Evolutionary conservation across 1,284 basidiomycete genomes (phyloP).

Genomic region (Marasmius fiardii): DNA sequence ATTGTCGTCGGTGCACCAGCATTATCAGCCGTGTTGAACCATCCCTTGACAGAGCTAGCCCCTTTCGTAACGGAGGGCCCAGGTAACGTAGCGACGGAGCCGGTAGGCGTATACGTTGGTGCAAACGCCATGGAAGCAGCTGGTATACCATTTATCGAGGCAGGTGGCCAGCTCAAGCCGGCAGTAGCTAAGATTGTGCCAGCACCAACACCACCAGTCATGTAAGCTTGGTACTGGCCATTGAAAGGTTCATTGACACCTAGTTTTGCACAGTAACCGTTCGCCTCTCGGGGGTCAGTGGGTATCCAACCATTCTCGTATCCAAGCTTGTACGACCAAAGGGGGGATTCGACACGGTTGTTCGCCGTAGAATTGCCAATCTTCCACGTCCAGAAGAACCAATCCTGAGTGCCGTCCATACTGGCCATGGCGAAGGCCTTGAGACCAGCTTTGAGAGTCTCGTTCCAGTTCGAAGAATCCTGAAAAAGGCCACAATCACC

Average conservation of each 20-base stretch:
- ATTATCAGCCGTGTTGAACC: constrained; percentile 64
- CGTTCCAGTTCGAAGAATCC: constrained; percentile 59
- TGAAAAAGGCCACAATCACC: constrained; percentile 57
- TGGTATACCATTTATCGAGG: constrained; percentile 43
- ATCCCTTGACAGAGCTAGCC: constrained; percentile 63
- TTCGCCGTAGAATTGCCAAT: constrained; percentile 68
- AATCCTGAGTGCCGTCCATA: constrained; percentile 57
- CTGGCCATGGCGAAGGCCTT: constrained; percentile 51
- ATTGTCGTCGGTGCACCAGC: constrained; percentile 52
- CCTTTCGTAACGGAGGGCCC: constrained; percentile 47
- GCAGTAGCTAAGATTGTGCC: constrained; percentile 51
- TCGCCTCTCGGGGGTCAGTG: constrained; percentile 64
- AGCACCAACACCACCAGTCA: constrained; percentile 76
- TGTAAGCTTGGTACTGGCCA: constrained; percentile 63
- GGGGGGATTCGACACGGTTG: constrained; percentile 55
- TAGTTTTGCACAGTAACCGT: constrained; percentile 63
- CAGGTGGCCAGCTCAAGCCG: constrained; percentile 57
- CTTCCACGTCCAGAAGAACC: constrained; percentile 76
- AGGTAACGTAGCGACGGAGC: constrained; percentile 56
- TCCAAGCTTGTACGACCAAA: constrained; percentile 85
- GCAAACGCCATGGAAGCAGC: constrained; percentile 37
- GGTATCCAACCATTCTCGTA: constrained; percentile 80
- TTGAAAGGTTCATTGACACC: constrained; percentile 47
- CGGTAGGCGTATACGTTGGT: constrained; percentile 73
- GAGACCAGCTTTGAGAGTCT: constrained; percentile 54